Evolutionary conservation across 2,329 filamentous ascomycete genomes (phyloP).

Genomic region (Colletotrichum plurivorum): DNA sequence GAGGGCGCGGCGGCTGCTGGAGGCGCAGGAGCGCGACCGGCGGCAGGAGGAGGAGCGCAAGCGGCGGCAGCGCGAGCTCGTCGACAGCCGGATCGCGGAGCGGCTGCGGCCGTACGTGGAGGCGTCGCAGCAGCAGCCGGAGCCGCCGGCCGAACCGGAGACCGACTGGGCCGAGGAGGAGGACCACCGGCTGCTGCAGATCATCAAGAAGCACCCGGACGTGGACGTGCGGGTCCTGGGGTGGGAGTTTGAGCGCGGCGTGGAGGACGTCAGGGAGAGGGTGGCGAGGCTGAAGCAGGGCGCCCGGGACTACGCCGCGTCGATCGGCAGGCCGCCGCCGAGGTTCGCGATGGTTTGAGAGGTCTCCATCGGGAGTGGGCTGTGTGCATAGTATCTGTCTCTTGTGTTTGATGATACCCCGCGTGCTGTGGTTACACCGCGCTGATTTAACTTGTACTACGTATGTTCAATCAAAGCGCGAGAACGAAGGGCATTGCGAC

Average conservation of each 20-base stretch:
- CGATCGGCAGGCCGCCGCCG: conserved; percentile 12
- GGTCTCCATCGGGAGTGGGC: not conserved
- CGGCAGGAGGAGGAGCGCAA: conserved; percentile 13
- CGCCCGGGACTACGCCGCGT: conserved; percentile 17
- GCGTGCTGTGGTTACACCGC: not conserved
- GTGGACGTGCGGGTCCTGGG: not conserved
- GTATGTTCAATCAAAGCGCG: not conserved
- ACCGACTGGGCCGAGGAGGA: conserved; percentile 20
- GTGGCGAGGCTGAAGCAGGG: conserved; percentile 25
- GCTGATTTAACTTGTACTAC: not conserved
- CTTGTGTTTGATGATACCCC: conserved; percentile 31
- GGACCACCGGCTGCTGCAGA: conserved; percentile 13
- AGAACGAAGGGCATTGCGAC: not conserved
- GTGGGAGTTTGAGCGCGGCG: conserved; percentile 15
- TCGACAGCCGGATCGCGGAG: conserved; percentile 17
- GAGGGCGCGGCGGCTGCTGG: not conserved
- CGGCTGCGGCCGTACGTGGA: not conserved
- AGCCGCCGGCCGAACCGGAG: not conserved
- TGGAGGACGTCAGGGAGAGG: conserved; percentile 22
- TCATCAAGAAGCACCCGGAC: not conserved
- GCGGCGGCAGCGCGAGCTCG: conserved; percentile 29
- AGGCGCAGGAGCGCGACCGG: not conserved
- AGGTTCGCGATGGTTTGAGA: conserved; percentile 20
- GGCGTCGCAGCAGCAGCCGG: not conserved
- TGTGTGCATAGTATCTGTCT: conserved; percentile 5